Base-by-base conservation (phyloP, 2,329 filamentous ascomycete genomes). In the Ophiostoma quercus region DNA sequence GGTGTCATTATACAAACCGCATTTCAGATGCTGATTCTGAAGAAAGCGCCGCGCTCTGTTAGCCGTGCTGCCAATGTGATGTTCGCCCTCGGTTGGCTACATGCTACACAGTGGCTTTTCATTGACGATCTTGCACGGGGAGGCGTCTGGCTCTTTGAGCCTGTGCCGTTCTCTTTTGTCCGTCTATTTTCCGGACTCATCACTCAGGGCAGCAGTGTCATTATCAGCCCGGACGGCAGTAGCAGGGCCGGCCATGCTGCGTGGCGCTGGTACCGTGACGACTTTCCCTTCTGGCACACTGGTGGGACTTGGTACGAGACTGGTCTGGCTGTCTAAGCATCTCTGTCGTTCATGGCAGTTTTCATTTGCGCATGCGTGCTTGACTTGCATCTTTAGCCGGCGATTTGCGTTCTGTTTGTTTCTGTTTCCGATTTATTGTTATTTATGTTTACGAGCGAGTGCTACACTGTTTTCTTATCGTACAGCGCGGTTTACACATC, bases 141-240 rank as follows among this genome's bases (percentile, higher is more conserved):
- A 0, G 92, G 92, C 0, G 75, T 96, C 0, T 97, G 91, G 91
- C 78, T 96, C 16, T 87, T 88, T 72, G 92, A 97, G 78, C 92
- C 92, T 0, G 79, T 96, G n/a, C 92, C 93, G 0, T 73, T 94
- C 9, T 96, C 92, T 69, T 76, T 84, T 0, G 76, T 93, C n/a
- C 83, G 92, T 34, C 85, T 84, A 1, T 43, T 94, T 19, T 4
- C 67, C n/a, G 51, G 4, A 29, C 3, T 43, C 2, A 29, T 22
- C 7, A n/a, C 19, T 6, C 47, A 41, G 3, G 39, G 39, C 25
- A 43, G 47, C 11, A 39, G 6, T 12, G 8, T 34, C 6, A 32
- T 90, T 0, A 81, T 89, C 43, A 90, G 90, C 0, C 80, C 81
- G 1, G 78, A 82, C 22, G 86, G 84, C 0, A 88, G 91, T 75